These are phyloP conservation scores for Tylopilus subfusipes DNA, from an alignment of 768 basidiomycete genomes.

Conservation along the genomic window DNA sequence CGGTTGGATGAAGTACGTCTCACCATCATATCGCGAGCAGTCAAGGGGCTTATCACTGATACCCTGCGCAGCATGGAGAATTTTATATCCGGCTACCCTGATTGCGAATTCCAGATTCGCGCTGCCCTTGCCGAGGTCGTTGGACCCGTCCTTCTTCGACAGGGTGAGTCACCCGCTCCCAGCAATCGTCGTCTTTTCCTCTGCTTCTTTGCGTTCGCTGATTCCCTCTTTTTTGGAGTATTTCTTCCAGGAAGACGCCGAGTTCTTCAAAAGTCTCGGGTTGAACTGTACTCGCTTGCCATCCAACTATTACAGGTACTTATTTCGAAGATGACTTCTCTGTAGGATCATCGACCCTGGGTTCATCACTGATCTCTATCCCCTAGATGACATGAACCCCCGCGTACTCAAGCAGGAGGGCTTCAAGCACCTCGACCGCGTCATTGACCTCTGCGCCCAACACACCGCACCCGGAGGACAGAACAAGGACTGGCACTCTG, in stretches of 20 bases:
- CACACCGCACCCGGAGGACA: constrained; percentile 73
- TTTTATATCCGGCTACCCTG: constrained; percentile 76
- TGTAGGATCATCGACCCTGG: neutral
- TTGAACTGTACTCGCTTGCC: constrained; percentile 77
- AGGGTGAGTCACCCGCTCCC: constrained; percentile 45
- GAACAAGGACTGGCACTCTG: constrained; percentile 79
- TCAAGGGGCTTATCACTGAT: neutral
- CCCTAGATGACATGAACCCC: constrained; percentile 69
- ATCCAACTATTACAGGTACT: constrained; percentile 74
- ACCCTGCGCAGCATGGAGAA: constrained; percentile 60
- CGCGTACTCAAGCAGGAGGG: constrained; percentile 69
- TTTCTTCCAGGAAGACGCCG: constrained; percentile 76
- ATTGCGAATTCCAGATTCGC: constrained; percentile 77
- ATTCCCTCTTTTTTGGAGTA: constrained; percentile 58
- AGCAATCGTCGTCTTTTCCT: neutral
- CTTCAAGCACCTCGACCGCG: constrained; percentile 82
- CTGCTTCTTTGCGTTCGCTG: neutral
- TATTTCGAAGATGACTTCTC: constrained; percentile 52
- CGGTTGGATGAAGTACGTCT: constrained; percentile 83
- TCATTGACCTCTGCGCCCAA: constrained; percentile 68
- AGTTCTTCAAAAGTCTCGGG: constrained; percentile 74
- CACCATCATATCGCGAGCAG: constrained; percentile 6
- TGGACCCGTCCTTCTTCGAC: constrained; percentile 78
- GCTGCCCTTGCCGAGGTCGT: constrained; percentile 62
- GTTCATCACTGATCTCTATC: constrained; percentile 5